Evolutionary conservation across 1,284 basidiomycete genomes (phyloP), one percentile per base, ranked within the genome.

Genomic region (Heliocybe sulcata): DNA sequence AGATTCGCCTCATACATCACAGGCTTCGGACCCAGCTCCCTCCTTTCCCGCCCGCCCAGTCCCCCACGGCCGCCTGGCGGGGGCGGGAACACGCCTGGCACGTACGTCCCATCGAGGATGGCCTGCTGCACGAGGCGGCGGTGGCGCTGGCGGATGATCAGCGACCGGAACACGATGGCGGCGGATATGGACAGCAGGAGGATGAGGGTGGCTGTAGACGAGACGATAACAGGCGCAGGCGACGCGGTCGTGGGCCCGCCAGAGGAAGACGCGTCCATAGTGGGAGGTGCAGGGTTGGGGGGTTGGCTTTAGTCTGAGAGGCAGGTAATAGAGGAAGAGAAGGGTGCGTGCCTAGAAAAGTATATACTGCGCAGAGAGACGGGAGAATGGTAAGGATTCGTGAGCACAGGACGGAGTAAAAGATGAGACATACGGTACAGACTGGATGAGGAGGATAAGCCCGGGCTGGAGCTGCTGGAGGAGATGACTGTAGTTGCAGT

Each of bases 151-250:
- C 84, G 76, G 19, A 86, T 69, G 47, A 82, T 60, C 56, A 83
- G 72, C 11, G 82, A 83, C 29, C 83, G 81, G 53, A 77, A 59
- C 59, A 86, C 76, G 60, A 86, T 83, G 20, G 81, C 81, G 2
- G 76, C 77, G 10, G 81, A 83, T n/a, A 86, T 77, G 50, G 74
- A 70, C 26, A 86, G 74, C n/a, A 86, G 76, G 26, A 86, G 76
- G 56, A 85, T 73, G 45, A 86, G 76, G 1, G 83, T 86, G 2
- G 83, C 82, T 69, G 53, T 33, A 26, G 27, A 49, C 10, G 22
- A 49, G 47, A 26, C 47, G 47, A 49, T 29, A 22, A 49, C 47
- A 4, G 27, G 47, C 20, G 47, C 23, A 26, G 27, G 47, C 10
- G 22, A 49, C 10, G 47, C 6, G 47, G 47, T 3, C 14, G 47